Evolutionary conservation across 2,329 filamentous ascomycete genomes (phyloP), one percentile per base, ranked within the genome.

Genomic region (Ilyonectria destructans): DNA sequence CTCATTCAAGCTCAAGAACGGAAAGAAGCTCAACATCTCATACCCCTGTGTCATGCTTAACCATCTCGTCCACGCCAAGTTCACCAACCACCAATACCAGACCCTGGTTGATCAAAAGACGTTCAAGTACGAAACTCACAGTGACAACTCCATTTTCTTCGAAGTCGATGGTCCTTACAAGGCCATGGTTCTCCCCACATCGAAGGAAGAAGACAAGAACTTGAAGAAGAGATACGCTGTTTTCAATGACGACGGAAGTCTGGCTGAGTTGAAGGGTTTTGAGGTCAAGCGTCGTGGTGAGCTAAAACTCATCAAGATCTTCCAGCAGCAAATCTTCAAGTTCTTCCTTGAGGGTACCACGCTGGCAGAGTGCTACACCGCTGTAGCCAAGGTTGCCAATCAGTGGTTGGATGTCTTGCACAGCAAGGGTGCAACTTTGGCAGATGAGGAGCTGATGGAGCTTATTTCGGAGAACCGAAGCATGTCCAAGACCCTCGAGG

Each of bases 41-140:
- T 99, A 99, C 78, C 96, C 96, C 63, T 99, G 96, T 80, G 95
- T 98, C 73, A 99, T 99, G 96, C 88, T 99, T 84, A 99, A 99
- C 80, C 96, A 99, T 79, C 87, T 98, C 4, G 96, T 99, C 8
- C 96, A 99, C 78, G 95, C 88, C 65, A 92, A 92, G 74, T 99
- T 98, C 81, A 99, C 96, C 29, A 99, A 99, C 75, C 92, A 98
- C 75, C 96, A 99, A 77, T 99, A 99, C 79, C 95, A 99, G 84
- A 96, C 93, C 0, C 86, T 99, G 2, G 87, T 90, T 1, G 95
- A 99, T 74, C 88, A 90, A 3, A 87, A 89, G 67, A 93, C 90
- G 0, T 95, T 96, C 87, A 93, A 91, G 79, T 99, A 99, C 77
- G 94, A 98, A 79, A 99, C 96, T 0, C 94, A 97, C 80, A 98